Percentiles rank a stretch among this genome's conserved stretches.
These are phyloP conservation scores for Suillus sp. DNA, from an alignment of 768 basidiomycete genomes.

Conservation along the genomic window DNA sequence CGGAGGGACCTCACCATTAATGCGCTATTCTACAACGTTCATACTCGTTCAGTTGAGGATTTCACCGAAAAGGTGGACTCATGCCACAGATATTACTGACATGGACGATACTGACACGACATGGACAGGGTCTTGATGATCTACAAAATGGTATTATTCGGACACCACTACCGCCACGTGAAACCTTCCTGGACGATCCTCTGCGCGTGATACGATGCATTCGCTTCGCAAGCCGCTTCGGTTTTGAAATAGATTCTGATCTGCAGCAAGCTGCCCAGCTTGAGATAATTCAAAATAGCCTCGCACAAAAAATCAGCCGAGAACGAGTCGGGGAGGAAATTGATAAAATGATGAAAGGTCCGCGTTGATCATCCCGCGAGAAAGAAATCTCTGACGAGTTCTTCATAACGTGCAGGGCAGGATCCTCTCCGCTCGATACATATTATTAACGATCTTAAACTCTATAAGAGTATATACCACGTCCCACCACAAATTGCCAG, in stretches of 20 bases:
- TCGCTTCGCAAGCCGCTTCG: conserved; percentile 89
- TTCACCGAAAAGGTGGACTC: conserved; percentile 68
- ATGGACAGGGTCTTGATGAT: conserved; percentile 77
- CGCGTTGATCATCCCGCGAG: conserved; percentile 8
- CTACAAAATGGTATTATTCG: conserved; percentile 76
- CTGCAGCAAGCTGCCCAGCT: conserved; percentile 65
- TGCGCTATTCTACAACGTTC: conserved; percentile 93
- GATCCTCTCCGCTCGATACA: conserved; percentile 75
- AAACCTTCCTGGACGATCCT: conserved; percentile 95
- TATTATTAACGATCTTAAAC: conserved; percentile 70
- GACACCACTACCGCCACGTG: conserved; percentile 82
- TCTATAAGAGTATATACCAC: conserved; percentile 70
- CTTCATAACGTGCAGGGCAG: conserved; percentile 49
- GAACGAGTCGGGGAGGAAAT: conserved; percentile 93
- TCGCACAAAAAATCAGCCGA: conserved; percentile 80
- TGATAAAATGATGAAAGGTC: conserved; percentile 94
- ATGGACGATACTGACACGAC: conserved; percentile 16
- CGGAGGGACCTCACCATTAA: conserved; percentile 96
- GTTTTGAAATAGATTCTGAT: conserved; percentile 74
- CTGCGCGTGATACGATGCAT: conserved; percentile 89
- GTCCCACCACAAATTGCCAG: conserved; percentile 48
- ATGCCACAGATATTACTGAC: not conserved
- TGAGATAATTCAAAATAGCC: conserved; percentile 62
- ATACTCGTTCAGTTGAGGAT: conserved; percentile 84
- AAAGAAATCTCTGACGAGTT: conserved; percentile 9